Conservation (phyloP, 768 basidiomycete species). For the Fomitopsis serialis region DNA sequence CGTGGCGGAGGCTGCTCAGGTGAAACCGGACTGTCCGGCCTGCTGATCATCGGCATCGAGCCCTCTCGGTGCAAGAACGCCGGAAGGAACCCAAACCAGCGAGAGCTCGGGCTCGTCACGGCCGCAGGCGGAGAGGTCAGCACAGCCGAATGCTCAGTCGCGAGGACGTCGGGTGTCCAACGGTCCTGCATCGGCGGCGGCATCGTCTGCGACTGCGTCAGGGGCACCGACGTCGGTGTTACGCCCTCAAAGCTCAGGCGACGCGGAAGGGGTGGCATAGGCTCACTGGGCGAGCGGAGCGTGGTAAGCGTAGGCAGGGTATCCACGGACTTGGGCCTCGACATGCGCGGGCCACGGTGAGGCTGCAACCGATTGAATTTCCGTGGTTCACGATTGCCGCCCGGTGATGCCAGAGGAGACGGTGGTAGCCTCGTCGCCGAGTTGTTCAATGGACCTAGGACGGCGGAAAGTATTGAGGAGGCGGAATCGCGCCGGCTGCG, state of each 20-base stretch:
- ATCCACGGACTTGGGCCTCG: background rate
- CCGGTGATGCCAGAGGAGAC: background rate
- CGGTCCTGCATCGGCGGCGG: background rate
- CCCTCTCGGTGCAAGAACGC: conserved; percentile 38
- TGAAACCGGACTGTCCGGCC: conserved; percentile 11
- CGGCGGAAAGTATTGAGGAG: conserved; percentile 4
- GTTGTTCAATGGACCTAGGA: background rate
- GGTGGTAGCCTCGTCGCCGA: background rate
- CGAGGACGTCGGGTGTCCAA: background rate
- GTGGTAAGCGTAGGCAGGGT: background rate
- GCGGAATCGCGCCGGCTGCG: conserved; percentile 20
- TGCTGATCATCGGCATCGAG: conserved; percentile 19
- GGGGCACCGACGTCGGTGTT: background rate
- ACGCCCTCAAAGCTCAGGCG: background rate
- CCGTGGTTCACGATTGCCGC: background rate
- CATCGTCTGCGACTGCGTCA: conserved; percentile 4
- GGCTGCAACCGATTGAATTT: background rate
- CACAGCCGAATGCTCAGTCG: conserved; percentile 1
- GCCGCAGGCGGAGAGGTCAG: background rate
- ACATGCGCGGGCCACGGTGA: background rate
- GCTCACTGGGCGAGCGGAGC: background rate
- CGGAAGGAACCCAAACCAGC: conserved; percentile 4
- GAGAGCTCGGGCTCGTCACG: background rate
- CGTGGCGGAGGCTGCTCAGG: conserved; percentile 24
- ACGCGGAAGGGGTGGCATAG: background rate